A percentile compares a stretch with the other conserved stretches of the same genome.
These are phyloP conservation scores for Boeremia exigua DNA, from an alignment of 2,329 filamentous ascomycete genomes.

Conservation along the genomic window DNA sequence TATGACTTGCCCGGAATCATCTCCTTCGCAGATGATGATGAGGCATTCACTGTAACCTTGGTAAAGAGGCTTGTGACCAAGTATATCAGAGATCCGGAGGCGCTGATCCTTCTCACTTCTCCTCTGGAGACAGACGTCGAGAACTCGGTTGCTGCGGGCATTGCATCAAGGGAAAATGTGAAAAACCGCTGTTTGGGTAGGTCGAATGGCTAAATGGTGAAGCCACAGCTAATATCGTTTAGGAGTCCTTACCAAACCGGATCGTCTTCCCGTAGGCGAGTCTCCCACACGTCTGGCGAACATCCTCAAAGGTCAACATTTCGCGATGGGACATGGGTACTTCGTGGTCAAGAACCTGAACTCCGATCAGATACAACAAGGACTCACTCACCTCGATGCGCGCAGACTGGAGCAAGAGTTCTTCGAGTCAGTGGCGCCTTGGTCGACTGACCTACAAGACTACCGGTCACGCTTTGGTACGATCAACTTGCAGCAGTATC, in stretches of 20 bases:
- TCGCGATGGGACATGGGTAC: slow-evolving; percentile 74
- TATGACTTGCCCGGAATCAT: slow-evolving; percentile 88
- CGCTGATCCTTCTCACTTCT: slow-evolving; percentile 78
- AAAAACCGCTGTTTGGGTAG: slow-evolving; percentile 53
- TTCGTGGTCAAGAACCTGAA: slow-evolving; percentile 74
- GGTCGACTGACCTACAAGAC: slow-evolving; percentile 50
- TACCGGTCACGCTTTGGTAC: slow-evolving; percentile 61
- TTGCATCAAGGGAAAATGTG: slow-evolving; percentile 49
- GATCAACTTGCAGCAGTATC: slow-evolving; percentile 53
- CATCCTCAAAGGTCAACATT: slow-evolving; percentile 68
- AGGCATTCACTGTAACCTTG: slow-evolving; percentile 66
- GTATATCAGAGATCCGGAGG: slow-evolving; percentile 72
- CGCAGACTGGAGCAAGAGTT: slow-evolving; percentile 58
- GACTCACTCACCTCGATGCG: slow-evolving; percentile 55
- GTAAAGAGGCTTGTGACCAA: slow-evolving; percentile 72
- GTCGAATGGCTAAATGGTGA: neutral
- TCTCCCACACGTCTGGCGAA: slow-evolving; percentile 62
- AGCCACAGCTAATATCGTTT: slow-evolving; percentile 42
- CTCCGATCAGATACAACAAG: slow-evolving; percentile 56
- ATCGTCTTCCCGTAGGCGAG: slow-evolving; percentile 65
- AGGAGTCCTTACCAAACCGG: slow-evolving; percentile 86
- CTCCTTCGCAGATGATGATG: slow-evolving; percentile 61
- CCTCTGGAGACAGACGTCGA: slow-evolving; percentile 80
- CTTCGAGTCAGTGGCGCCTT: slow-evolving; percentile 55
- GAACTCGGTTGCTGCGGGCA: slow-evolving; percentile 73